Percentiles rank a stretch among this genome's conserved stretches.
phyloP scores from a whole-genome alignment of 345 rosid genomes.

The Firmiana major region DNA sequence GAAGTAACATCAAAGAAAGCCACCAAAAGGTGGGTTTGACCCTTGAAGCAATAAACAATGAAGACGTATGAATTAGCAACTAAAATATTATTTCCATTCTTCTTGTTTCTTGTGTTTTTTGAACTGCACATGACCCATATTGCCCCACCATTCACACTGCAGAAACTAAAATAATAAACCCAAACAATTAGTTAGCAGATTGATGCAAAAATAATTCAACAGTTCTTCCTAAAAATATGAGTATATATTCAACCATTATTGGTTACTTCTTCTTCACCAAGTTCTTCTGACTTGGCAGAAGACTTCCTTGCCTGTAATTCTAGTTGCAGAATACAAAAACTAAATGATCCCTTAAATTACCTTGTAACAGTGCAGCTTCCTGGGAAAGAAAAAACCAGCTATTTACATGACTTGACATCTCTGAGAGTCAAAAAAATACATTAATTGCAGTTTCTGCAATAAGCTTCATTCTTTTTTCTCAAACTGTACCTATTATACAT shows the following conservation, averaged over 20 bases:
- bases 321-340: not conserved
- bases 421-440: constrained; percentile 4
- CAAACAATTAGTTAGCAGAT: not conserved
- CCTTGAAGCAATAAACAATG: not conserved
- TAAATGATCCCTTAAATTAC: not conserved
- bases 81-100: not conserved
- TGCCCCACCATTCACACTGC: not conserved
- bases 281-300: not conserved
- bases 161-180: not conserved
- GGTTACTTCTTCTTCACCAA: not conserved
- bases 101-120: not conserved
- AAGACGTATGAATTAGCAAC: not conserved
- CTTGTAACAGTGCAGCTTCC: not conserved
- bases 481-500: constrained; percentile 24
- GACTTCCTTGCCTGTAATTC: not conserved
- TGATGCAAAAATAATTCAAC: constrained; percentile 4
- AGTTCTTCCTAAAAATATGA: constrained; percentile 3
- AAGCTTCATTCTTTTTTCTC: constrained; percentile 15
- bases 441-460: not conserved
- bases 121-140: not conserved
- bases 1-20: constrained; percentile 1
- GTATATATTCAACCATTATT: not conserved
- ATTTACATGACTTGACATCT: constrained; percentile 4
- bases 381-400: not conserved
- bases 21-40: not conserved